Conservation (phyloP, 352 stramenopile genomes). For the Pythium scleroteichum region DNA sequence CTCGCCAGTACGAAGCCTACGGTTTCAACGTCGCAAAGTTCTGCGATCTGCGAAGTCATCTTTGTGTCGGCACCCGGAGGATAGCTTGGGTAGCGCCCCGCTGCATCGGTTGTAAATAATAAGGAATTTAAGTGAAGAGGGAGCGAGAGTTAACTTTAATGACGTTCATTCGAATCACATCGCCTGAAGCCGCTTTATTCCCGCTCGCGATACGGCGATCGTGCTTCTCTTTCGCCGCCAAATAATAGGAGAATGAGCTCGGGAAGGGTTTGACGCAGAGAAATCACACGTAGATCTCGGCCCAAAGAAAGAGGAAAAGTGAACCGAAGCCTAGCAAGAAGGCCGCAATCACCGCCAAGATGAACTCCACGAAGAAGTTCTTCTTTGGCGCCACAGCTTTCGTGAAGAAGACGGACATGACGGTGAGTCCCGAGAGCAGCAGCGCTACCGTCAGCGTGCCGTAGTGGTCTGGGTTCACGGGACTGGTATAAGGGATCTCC, state of each 20-base stretch:
- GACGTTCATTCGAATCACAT: neutral
- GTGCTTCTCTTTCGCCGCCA: neutral
- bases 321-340: slow-evolving; percentile 79
- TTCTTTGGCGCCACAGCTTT: slow-evolving; percentile 75
- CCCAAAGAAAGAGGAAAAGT: slow-evolving; percentile 88
- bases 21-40: too few species aligned
- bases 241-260: slow-evolving; percentile 18
- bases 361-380: slow-evolving; percentile 69
- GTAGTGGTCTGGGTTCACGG: slow-evolving; percentile 71
- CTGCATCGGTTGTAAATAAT: slow-evolving; percentile 1
- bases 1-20: too few species aligned
- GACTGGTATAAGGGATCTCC: slow-evolving; percentile 84
- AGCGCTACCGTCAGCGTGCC: slow-evolving; percentile 59
- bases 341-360: slow-evolving; percentile 63
- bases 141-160: neutral
- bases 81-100: too few species aligned
- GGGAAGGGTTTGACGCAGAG: neutral
- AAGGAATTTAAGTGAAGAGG: too few species aligned
- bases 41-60: too few species aligned
- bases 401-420: slow-evolving; percentile 86
- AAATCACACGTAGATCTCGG: slow-evolving; percentile 84
- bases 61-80: too few species aligned
- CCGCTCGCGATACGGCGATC: too few species aligned
- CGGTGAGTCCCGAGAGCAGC: slow-evolving; percentile 66
- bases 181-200: too few species aligned